Evolutionary conservation across 2,329 filamentous ascomycete genomes (phyloP).

Genomic region (Trichoderma lentiforme): DNA sequence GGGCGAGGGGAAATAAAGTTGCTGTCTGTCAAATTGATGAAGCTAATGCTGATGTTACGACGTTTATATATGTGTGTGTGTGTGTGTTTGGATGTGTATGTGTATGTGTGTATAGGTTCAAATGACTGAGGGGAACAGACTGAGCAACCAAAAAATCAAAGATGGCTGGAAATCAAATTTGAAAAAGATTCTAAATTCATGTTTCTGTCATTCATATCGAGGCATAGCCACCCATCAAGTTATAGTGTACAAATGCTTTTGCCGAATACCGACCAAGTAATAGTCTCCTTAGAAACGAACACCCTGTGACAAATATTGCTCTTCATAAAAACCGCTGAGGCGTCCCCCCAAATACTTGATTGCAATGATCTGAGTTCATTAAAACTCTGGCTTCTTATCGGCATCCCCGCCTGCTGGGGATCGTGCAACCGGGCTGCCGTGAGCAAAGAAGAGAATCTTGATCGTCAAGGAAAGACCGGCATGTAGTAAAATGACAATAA

Average conservation of each 20-base stretch:
- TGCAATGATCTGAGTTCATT: not conserved
- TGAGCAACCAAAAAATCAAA: not conserved
- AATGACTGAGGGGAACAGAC: not conserved
- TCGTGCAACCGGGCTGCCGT: slow-evolving; percentile 55
- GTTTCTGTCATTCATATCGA: slow-evolving; percentile 5
- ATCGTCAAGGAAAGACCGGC: slow-evolving; percentile 89
- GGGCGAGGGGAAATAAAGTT: not conserved
- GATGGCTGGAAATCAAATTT: not conserved
- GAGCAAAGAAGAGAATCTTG: slow-evolving; percentile 94
- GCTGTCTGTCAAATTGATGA: not conserved
- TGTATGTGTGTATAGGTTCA: not conserved
- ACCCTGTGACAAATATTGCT: not conserved
- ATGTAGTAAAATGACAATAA: slow-evolving; percentile 81
- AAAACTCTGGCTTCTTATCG: slow-evolving; percentile 21
- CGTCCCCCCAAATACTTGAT: not conserved
- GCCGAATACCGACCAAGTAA: slow-evolving; percentile 20
- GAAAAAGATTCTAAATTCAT: not conserved
- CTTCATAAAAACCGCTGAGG: not conserved
- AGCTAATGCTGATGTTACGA: not conserved
- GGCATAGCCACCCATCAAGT: slow-evolving; percentile 1
- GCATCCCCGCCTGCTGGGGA: slow-evolving; percentile 33
- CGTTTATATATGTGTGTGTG: not conserved
- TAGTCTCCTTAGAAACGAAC: not conserved
- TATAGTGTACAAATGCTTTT: slow-evolving; percentile 7
- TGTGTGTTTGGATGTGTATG: not conserved